A percentile compares a stretch with the other conserved stretches of the same genome.
phyloP scores from a whole-genome alignment of 1,284 basidiomycete species.

The Cutaneotrichosporon sp. region DNA sequence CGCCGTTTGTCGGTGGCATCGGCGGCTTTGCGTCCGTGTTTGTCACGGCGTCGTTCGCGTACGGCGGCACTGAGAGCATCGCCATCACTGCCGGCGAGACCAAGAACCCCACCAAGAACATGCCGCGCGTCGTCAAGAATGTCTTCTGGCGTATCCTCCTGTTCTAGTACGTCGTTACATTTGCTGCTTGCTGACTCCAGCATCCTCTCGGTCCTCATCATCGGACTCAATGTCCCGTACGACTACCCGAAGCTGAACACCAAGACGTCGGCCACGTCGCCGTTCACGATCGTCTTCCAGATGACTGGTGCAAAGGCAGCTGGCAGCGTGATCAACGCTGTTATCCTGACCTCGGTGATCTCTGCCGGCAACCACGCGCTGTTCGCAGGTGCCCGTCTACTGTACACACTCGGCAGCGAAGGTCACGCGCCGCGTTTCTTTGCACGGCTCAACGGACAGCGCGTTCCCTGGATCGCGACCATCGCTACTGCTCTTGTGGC shows the following conservation, averaged over 20 bases:
- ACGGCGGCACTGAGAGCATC: constrained; percentile 44
- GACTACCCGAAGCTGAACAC: constrained; percentile 62
- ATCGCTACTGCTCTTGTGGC: constrained; percentile 44
- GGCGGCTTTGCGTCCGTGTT: constrained; percentile 55
- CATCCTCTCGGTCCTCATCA: constrained; percentile 61
- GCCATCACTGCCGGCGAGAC: constrained; percentile 55
- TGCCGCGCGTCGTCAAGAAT: constrained; percentile 70
- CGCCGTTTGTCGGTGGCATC: constrained; percentile 53
- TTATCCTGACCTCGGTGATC: constrained; percentile 58
- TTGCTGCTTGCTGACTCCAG: background rate
- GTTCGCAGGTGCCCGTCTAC: constrained; percentile 58
- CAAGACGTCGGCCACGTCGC: constrained; percentile 67
- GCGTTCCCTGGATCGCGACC: constrained; percentile 68
- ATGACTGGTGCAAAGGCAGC: constrained; percentile 71
- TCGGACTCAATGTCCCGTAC: constrained; percentile 74
- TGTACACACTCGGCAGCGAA: constrained; percentile 57
- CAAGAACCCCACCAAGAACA: constrained; percentile 67
- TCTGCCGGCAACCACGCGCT: constrained; percentile 60
- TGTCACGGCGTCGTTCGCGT: constrained; percentile 33
- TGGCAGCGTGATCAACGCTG: constrained; percentile 67
- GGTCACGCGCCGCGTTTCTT: constrained; percentile 60
- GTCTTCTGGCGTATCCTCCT: constrained; percentile 71
- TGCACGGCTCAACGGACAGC: constrained; percentile 63
- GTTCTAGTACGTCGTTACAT: constrained; percentile 58
- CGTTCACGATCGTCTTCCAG: constrained; percentile 70